Conservation (phyloP, 257 asterid species). For the Solanum bukasovii region DNA sequence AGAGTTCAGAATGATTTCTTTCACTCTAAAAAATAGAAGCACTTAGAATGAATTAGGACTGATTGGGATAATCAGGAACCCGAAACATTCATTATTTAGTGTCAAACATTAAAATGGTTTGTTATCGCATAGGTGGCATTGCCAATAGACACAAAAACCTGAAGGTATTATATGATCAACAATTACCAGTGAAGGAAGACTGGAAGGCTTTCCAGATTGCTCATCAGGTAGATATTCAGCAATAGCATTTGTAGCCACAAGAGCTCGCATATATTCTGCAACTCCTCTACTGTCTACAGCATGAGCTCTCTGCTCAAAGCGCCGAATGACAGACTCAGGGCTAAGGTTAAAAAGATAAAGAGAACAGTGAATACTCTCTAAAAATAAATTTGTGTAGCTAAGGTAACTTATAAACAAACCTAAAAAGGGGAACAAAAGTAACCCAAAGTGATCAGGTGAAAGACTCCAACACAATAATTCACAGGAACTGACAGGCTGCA, state of each 20-base stretch:
- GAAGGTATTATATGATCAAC: not conserved
- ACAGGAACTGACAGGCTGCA: not conserved
- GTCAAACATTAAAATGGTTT: not conserved
- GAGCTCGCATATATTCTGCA: slow-evolving; percentile 80
- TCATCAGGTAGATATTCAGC: slow-evolving; percentile 90
- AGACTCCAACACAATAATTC: not conserved
- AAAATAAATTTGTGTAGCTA: not conserved
- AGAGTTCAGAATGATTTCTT: not conserved
- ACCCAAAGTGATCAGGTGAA: not conserved
- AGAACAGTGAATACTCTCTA: slow-evolving; percentile 11
- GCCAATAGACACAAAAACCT: not conserved
- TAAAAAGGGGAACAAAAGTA: not conserved
- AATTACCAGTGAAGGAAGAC: slow-evolving; percentile 89
- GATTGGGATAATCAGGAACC: not conserved
- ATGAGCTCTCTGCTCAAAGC: slow-evolving; percentile 84
- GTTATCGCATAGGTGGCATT: not conserved
- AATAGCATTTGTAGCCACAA: slow-evolving; percentile 72
- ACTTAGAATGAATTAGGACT: not conserved
- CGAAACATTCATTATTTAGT: not conserved
- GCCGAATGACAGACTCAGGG: slow-evolving; percentile 90
- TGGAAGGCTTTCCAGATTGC: slow-evolving; percentile 82
- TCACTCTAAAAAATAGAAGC: not conserved
- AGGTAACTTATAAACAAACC: not conserved
- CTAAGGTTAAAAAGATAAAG: slow-evolving; percentile 20
- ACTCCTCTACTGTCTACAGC: slow-evolving; percentile 94